These are phyloP conservation scores for Capsella rubella DNA, from an alignment of 441 rosid genomes.

Conservation along the genomic window DNA sequence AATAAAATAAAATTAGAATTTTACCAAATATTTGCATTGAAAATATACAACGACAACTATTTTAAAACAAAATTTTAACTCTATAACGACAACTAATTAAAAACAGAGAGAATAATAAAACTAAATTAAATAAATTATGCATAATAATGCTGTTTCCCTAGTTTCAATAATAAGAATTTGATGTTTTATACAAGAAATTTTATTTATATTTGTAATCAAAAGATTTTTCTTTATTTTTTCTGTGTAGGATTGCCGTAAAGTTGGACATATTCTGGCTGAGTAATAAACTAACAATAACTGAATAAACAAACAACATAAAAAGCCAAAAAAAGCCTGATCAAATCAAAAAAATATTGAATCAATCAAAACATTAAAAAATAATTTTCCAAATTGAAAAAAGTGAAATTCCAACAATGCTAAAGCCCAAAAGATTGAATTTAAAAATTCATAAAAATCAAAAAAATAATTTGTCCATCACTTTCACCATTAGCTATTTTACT, in stretches of 20 bases:
- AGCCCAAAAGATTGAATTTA: constrained; percentile 18
- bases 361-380: neutral
- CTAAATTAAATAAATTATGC: too few species aligned
- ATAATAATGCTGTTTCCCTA: too few species aligned
- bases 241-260: neutral
- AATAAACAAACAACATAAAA: constrained; percentile 19
- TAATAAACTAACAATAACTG: neutral
- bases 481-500: constrained; percentile 36
- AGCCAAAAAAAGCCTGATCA: constrained; percentile 2
- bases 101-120: too few species aligned
- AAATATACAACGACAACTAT: too few species aligned
- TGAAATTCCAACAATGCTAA: constrained; percentile 34
- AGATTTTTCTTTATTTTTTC: neutral
- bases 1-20: too few species aligned
- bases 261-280: neutral
- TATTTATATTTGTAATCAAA: neutral
- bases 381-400: constrained; percentile 32
- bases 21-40: too few species aligned
- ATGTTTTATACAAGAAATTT: neutral
- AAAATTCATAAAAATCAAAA: neutral
- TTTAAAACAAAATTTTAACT: too few species aligned
- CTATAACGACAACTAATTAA: too few species aligned
- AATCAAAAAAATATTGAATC: neutral
- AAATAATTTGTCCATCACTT: constrained; percentile 34
- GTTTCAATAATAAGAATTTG: neutral